Conservation (phyloP, 495 filamentous ascomycete genomes). For the Penicillium steckii region DNA sequence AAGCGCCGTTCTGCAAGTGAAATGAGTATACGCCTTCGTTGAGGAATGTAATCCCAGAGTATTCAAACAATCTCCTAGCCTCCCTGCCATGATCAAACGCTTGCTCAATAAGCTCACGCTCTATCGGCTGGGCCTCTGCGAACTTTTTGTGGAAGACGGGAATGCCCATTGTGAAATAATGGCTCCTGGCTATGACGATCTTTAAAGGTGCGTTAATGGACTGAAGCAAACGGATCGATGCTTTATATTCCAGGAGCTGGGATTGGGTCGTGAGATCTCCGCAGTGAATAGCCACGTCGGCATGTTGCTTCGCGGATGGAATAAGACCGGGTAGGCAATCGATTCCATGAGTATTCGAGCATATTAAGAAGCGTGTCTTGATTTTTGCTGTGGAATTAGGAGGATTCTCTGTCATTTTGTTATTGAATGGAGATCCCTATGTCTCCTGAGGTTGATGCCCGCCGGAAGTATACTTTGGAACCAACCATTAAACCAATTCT, state of each 20-base stretch:
- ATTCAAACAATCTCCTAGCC: slow-evolving; percentile 24
- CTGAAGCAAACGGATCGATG: slow-evolving; percentile 47
- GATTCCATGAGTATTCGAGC: too few relatives aligned
- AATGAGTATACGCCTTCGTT: slow-evolving; percentile 61
- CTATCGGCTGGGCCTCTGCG: slow-evolving; percentile 22
- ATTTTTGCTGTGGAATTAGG: too few relatives aligned
- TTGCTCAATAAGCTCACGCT: slow-evolving; percentile 21
- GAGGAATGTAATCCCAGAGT: slow-evolving; percentile 54
- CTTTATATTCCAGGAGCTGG: slow-evolving; percentile 51
- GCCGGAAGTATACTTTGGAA: too few relatives aligned
- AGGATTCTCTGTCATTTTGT: too few relatives aligned
- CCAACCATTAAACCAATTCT: too few relatives aligned
- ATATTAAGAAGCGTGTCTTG: too few relatives aligned
- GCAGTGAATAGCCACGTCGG: slow-evolving; percentile 69
- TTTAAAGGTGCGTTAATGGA: slow-evolving; percentile 60
- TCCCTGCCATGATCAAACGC: slow-evolving; percentile 34
- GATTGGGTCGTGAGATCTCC: slow-evolving; percentile 65
- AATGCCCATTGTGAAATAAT: slow-evolving; percentile 64
- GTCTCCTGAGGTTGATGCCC: too few relatives aligned
- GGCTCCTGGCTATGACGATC: slow-evolving; percentile 73
- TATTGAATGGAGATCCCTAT: too few relatives aligned
- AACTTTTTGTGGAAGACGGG: slow-evolving; percentile 32
- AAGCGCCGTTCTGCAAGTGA: slow-evolving; percentile 53
- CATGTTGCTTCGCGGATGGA: too few relatives aligned
- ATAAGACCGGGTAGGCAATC: too few relatives aligned